Base-by-base conservation (phyloP, 1,284 basidiomycete species). In the Rhodotorula sp. region DNA sequence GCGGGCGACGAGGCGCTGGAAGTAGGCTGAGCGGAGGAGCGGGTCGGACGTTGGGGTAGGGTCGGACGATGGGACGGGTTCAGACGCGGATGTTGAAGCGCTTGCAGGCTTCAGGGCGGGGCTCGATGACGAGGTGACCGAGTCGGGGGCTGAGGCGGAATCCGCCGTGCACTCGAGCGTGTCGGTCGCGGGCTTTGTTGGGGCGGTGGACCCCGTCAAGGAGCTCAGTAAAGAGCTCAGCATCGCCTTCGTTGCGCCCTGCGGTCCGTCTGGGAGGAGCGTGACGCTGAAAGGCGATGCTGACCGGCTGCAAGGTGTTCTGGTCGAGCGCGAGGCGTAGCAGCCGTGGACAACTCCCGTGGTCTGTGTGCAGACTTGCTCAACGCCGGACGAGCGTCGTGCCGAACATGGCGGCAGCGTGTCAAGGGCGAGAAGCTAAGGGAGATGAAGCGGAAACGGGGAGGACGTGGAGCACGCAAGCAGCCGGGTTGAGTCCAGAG, bases 21-120 rank as follows among this genome's bases (percentile, higher is more conserved):
- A 65, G 59, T 56, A 69, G 23, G 41, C 58, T 3, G 68, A 69
- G 13, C 27, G 7, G 19, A 42, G 27, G 52, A 66, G 61, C 0
- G 58, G 34, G 57, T 60, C 58, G 27, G 21, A 41, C 4, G 2
- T 9, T 10, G 42, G 27, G 1, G 25, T 17, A 23, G 17, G 25
- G 46, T 21, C 9, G 50, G 14, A 25, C n/a, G 13, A 23, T 4
- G 4, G 46, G 46, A 12, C 19, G 10, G 44, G 45, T 5, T 34
- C 34, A 34, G 34, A 34, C 34, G 34, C 21, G 23, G 56, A 42
- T 0, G 48, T 19, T n/a, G 49, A 21, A 4, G 23, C 14, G 7
- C 34, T 8, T 8, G 55, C 23, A 3, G 34, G 23, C 41, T 25
- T 14, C 16, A 7, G 14, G 0, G 25, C 25, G 10, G 9, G 7